phyloP scores from a whole-genome alignment of 164 flowering plant species.

The Pachysandra terminalis region DNA sequence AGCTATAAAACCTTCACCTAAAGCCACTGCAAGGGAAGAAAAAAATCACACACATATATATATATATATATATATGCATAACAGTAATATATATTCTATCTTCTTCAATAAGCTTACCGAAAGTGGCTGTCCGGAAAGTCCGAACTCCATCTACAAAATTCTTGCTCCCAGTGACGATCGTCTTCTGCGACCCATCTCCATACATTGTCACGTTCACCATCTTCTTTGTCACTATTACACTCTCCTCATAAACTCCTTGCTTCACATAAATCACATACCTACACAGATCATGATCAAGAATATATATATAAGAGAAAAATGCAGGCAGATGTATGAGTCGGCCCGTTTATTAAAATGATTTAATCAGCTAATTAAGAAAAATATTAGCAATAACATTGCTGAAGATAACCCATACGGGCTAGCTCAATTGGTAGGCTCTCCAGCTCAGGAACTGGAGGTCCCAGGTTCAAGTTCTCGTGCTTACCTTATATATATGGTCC shows the following conservation, averaged over 20 bases:
- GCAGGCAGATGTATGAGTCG: too few relatives aligned
- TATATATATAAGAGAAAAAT: background rate
- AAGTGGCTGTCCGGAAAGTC: slow-evolving; percentile 62
- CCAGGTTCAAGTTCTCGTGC: too few relatives aligned
- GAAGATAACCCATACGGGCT: too few relatives aligned
- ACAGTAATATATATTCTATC: background rate
- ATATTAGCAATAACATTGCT: too few relatives aligned
- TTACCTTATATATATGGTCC: too few relatives aligned
- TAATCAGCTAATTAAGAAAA: too few relatives aligned
- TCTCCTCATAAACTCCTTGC: slow-evolving; percentile 65
- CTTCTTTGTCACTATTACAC: slow-evolving; percentile 43
- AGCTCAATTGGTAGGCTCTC: too few relatives aligned
- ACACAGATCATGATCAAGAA: background rate
- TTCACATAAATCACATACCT: slow-evolving; percentile 67
- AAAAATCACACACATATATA: background rate
- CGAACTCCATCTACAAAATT: slow-evolving; percentile 57
- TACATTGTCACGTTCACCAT: slow-evolving; percentile 69
- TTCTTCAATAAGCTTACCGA: slow-evolving; percentile 32
- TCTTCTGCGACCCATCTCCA: slow-evolving; percentile 82
- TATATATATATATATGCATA: background rate
- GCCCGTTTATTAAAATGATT: too few relatives aligned
- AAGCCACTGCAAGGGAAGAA: slow-evolving; percentile 20
- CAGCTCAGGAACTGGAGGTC: too few relatives aligned
- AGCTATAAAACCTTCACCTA: slow-evolving; percentile 28
- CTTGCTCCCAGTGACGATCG: too few relatives aligned